Base-by-base conservation (phyloP, 768 basidiomycete genomes). In the Podaxis sp. region DNA sequence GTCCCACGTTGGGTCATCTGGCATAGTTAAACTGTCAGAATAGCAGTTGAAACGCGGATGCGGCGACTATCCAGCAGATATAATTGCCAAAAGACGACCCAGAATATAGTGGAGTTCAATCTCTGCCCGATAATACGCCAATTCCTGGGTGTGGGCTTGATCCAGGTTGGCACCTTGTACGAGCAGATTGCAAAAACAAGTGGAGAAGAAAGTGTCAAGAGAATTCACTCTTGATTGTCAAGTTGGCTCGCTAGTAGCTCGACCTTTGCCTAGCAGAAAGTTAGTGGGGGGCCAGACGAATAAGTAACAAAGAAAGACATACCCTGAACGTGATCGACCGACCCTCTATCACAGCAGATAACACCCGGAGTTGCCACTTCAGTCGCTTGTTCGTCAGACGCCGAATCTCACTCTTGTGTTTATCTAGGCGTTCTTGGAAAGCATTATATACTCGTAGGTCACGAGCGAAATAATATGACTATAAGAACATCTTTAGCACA, bases 381-480 rank as follows among this genome's bases (percentile, higher is more conserved):
- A 94, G 74, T 40, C 86, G 82, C 30, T 83, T 82, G 60, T 77
- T 82, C 22, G 85, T 73, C 36, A 77, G 76, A 48, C 74, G 78
- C 44, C 82, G 79, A 46, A 88, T 84, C 11, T 77, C 75, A 60
- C 67, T 69, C 67, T 79, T 80, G 68, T 84, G 75, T 30, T 71
- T 70, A 42, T 81, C 76, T 24, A 82, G 67, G 38, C 79, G 75
- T 26, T 87, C 83, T 4, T 77, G 75, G 63, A 94, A 91, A 2
- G 87, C 84, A 66, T 82, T 87, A 74, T 89, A 91, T 13, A 92
- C 87, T 39, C 96, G 86, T 65, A 94, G 90, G 73, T 99, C 96
- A 22, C 96, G 85, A 49, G 96, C 96, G 70, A 99, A 99, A 69
- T 90, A 94, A 65, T 91, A 95, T n/a, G 87, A 83, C 92, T 93